Base-by-base conservation (phyloP, 2,329 filamentous ascomycete species). In the Thielaviopsis populi region DNA sequence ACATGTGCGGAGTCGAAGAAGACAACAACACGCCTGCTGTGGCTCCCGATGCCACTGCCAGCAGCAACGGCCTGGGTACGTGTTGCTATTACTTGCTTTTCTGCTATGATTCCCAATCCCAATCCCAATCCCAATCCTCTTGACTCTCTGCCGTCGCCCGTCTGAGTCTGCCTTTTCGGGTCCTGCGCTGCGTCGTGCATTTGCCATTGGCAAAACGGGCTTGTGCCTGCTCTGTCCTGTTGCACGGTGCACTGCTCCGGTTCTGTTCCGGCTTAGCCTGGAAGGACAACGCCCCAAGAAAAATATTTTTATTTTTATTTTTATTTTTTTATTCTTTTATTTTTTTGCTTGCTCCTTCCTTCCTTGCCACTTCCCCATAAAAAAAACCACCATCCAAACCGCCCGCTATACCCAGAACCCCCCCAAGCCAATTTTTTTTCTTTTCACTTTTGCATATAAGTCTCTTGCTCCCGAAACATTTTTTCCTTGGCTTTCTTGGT, bases 1-100 rank as follows among this genome's bases (percentile, higher is more conserved):
- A 19, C 48, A 66, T 66, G 64, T 66, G 64, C 58, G 58, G 64
- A 37, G 58, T 30, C 56, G 61, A 66, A 56, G 61, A 66, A 61
- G 64, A 66, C 54, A 66, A 66, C 54, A 66, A 63, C 48, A 66
- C 64, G 30, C 61, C 61, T 33, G 30, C 56, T 40, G 63, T 62
- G 40, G 61, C 64, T 22, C 56, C 63, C 30, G 30, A 53, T 40
- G 41, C 60, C 41, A 40, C 43, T 11, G 48, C 54, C 42, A 48
- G 46, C 24, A 42, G n/a, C 15, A 46, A 66, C 17, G 61, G 64
- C 24, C 63, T 56, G 13, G 43, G 64, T 66, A 63, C 62, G 63
- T 66, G 24, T n/a, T 43, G 19, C 10, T 40, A 41, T 50, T 24
- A 24, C 27, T 50, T 8, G 19, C 30, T 24, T 46, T 61, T n/a